These are phyloP conservation scores for Cryptococcus jaspeensis DNA, from an alignment of 1,284 basidiomycete genomes.

Conservation along the genomic window DNA sequence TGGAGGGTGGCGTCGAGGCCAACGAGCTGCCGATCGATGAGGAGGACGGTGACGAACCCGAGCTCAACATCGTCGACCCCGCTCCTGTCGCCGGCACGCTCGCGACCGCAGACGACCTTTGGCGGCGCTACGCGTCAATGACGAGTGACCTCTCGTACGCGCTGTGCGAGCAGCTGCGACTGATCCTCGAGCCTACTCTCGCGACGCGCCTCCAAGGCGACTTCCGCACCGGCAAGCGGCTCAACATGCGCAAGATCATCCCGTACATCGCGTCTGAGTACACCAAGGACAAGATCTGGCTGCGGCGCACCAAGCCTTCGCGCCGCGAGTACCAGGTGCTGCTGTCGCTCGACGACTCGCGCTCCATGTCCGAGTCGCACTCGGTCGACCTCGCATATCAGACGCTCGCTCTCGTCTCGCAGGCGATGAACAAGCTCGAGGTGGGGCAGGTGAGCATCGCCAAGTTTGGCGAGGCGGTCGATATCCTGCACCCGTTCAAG, in stretches of 20 bases:
- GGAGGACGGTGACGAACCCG: constrained; percentile 53
- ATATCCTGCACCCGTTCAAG: constrained; percentile 84
- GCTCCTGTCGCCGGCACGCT: constrained; percentile 5
- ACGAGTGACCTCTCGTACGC: constrained; percentile 89
- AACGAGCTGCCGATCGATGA: constrained; percentile 27
- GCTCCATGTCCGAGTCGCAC: constrained; percentile 92
- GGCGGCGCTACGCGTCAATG: constrained; percentile 85
- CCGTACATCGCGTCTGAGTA: constrained; percentile 98
- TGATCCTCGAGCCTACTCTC: constrained; percentile 92
- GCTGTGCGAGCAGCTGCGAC: constrained; percentile 92
- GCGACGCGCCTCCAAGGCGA: constrained; percentile 95
- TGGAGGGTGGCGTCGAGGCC: constrained; percentile 39
- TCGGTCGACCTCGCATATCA: constrained; percentile 93
- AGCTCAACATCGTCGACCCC: constrained; percentile 63
- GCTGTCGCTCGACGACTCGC: constrained; percentile 91
- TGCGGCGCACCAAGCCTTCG: constrained; percentile 88
- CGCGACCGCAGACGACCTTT: constrained; percentile 66
- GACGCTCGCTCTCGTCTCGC: constrained; percentile 87
- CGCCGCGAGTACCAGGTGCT: constrained; percentile 95
- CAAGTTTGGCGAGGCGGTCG: constrained; percentile 83
- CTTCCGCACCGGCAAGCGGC: constrained; percentile 94
- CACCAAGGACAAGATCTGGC: constrained; percentile 99
- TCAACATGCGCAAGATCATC: constrained; percentile 99
- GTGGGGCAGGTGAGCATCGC: constrained; percentile 92
- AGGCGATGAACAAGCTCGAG: constrained; percentile 87